Evolutionary conservation across 441 rosid genomes (phyloP).

Genomic region (Populus tomentosa): DNA sequence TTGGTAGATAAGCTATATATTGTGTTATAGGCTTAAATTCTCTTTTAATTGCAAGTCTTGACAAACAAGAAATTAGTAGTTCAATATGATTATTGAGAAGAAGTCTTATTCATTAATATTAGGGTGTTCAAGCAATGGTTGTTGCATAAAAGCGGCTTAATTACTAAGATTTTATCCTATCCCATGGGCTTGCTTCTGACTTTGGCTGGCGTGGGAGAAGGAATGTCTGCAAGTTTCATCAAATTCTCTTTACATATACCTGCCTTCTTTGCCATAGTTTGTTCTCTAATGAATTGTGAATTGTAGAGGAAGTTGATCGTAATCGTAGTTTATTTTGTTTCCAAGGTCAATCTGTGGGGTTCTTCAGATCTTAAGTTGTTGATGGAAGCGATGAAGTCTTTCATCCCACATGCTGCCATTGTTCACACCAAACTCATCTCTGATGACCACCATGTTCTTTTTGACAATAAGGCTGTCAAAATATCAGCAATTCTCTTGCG

Average conservation of each 20-base stretch:
- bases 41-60: neutral
- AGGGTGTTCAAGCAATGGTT: neutral
- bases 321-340: conserved; percentile 12
- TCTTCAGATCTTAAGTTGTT: conserved; percentile 84
- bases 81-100: no score
- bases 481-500: conserved; percentile 68
- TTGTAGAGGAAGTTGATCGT: neutral
- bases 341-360: conserved; percentile 89
- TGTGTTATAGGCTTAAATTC: neutral
- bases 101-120: neutral
- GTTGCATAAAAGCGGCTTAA: conserved; percentile 1
- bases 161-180: conserved; percentile 6
- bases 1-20: conserved; percentile 6
- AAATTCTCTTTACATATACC: neutral
- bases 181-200: conserved; percentile 58
- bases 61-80: neutral
- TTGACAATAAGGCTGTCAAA: conserved; percentile 73
- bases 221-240: conserved; percentile 53
- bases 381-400: conserved; percentile 87
- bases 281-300: conserved; percentile 2
- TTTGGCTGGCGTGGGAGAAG: conserved; percentile 69
- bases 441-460: conserved; percentile 64
- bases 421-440: conserved; percentile 69
- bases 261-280: conserved; percentile 1
- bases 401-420: conserved; percentile 95